Evolutionary conservation across 2,329 filamentous ascomycete species (phyloP).

Genomic region (Rhinocladiella similis): DNA sequence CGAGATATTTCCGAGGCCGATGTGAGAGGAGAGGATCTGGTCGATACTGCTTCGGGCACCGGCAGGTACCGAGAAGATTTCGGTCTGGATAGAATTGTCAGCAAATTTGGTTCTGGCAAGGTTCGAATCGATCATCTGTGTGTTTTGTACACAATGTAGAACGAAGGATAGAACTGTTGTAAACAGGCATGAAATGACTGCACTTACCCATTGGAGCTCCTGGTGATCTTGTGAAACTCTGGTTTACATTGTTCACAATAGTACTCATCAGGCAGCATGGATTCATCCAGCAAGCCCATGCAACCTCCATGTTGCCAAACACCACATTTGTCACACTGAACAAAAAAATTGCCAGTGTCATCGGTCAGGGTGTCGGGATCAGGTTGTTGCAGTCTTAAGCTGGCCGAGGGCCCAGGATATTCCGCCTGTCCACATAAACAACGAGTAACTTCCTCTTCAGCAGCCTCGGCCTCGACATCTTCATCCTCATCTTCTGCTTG

Average conservation of each 20-base stretch:
- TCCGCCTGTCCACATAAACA: slow-evolving; percentile 95
- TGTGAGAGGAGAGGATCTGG: slow-evolving; percentile 44
- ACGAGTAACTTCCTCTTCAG: slow-evolving; percentile 90
- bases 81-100: slow-evolving; percentile 45
- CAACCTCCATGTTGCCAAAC: slow-evolving; percentile 98
- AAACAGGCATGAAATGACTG: slow-evolving; percentile 4
- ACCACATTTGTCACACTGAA: slow-evolving; percentile 96
- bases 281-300: slow-evolving; percentile 93
- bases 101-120: neutral
- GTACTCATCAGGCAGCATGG: slow-evolving; percentile 91
- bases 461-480: slow-evolving; percentile 62
- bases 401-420: slow-evolving; percentile 69
- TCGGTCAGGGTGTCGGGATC: slow-evolving; percentile 49
- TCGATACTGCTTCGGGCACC: slow-evolving; percentile 52
- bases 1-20: slow-evolving; percentile 41
- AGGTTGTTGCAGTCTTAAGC: slow-evolving; percentile 20
- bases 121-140: neutral
- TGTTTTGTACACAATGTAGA: neutral
- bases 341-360: slow-evolving; percentile 90
- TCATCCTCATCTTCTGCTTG: slow-evolving; percentile 67
- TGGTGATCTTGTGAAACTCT: slow-evolving; percentile 82
- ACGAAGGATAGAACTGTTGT: neutral
- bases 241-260: slow-evolving; percentile 95
- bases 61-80: slow-evolving; percentile 66
- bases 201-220: slow-evolving; percentile 80